Evolutionary conservation across 306 rosid genomes (phyloP).

Genomic region (Carpinus fangiana): DNA sequence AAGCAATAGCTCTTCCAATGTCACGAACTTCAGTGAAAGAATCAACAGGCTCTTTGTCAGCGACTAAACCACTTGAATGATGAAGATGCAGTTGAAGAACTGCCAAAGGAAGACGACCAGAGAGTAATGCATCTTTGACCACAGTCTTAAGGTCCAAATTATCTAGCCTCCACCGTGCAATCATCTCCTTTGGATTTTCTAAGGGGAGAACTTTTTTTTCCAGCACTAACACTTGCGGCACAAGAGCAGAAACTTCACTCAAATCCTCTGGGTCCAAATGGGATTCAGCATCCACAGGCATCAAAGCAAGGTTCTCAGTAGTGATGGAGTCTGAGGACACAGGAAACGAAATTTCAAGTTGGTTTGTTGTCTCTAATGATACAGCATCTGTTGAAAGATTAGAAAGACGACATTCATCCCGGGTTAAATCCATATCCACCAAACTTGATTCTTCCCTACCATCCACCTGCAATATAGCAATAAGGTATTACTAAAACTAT

Average conservation of each 20-base stretch:
- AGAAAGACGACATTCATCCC: constrained; percentile 58
- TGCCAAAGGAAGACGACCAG: constrained; percentile 97
- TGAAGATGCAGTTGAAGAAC: constrained; percentile 95
- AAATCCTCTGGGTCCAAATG: constrained; percentile 52
- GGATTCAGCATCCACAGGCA: constrained; percentile 49
- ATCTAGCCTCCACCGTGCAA: constrained; percentile 92
- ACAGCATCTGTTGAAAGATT: constrained; percentile 45
- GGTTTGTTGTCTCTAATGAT: constrained; percentile 48
- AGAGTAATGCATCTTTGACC: constrained; percentile 87
- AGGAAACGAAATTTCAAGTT: constrained; percentile 56
- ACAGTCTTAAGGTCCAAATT: constrained; percentile 82
- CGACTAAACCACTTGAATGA: constrained; percentile 55
- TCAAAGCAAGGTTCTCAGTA: constrained; percentile 56
- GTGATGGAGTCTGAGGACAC: constrained; percentile 34
- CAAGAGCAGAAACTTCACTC: constrained; percentile 50
- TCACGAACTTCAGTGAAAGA: constrained; percentile 88
- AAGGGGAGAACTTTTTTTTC: constrained; percentile 54
- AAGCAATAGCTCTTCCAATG: constrained; percentile 94
- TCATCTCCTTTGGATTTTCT: constrained; percentile 92
- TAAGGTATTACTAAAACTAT: constrained; percentile 26
- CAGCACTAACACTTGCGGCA: constrained; percentile 39
- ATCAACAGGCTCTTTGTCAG: constrained; percentile 72
- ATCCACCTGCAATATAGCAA: constrained; percentile 54
- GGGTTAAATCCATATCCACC: constrained; percentile 43
- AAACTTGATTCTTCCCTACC: constrained; percentile 48